phyloP scores from a whole-genome alignment of 2,329 filamentous ascomycete genomes.

The Aciculosporium take region DNA sequence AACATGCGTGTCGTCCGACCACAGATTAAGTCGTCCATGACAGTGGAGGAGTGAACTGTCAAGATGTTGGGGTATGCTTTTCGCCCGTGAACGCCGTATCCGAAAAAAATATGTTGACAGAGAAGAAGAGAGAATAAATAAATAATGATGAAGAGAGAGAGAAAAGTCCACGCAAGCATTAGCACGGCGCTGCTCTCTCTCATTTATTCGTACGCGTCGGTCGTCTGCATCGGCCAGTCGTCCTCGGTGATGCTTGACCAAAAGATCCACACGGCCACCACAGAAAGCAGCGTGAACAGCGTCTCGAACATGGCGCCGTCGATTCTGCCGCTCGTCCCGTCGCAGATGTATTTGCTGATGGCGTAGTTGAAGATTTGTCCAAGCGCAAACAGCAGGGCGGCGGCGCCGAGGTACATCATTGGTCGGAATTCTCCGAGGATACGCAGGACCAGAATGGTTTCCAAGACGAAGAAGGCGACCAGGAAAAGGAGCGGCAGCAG shows the following conservation, averaged over 20 bases:
- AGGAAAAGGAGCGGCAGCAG: slow-evolving; percentile 79
- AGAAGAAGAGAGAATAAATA: slow-evolving; percentile 6
- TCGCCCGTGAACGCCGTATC: slow-evolving; percentile 12
- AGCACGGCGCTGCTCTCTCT: neutral
- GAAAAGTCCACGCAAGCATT: neutral
- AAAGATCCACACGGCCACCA: slow-evolving; percentile 80
- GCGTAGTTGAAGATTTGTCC: slow-evolving; percentile 96
- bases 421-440: slow-evolving; percentile 79
- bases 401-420: slow-evolving; percentile 73
- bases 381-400: slow-evolving; percentile 71
- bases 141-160: neutral
- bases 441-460: slow-evolving; percentile 68
- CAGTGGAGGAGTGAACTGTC: no score
- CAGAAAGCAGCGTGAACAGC: slow-evolving; percentile 74
- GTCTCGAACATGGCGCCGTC: slow-evolving; percentile 90
- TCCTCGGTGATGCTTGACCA: slow-evolving; percentile 99
- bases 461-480: slow-evolving; percentile 74
- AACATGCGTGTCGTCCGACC: slow-evolving; percentile 1
- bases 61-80: slow-evolving; percentile 11
- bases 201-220: slow-evolving; percentile 25
- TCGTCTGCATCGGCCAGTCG: slow-evolving; percentile 64
- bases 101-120: neutral
- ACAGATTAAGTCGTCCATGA: neutral
- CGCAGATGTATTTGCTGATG: slow-evolving; percentile 80
- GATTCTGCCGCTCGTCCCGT: slow-evolving; percentile 69